Evolutionary conservation across 208 protist species (phyloP), one percentile per base, ranked within the genome.

Genomic region (Leishmania guyanensis): DNA sequence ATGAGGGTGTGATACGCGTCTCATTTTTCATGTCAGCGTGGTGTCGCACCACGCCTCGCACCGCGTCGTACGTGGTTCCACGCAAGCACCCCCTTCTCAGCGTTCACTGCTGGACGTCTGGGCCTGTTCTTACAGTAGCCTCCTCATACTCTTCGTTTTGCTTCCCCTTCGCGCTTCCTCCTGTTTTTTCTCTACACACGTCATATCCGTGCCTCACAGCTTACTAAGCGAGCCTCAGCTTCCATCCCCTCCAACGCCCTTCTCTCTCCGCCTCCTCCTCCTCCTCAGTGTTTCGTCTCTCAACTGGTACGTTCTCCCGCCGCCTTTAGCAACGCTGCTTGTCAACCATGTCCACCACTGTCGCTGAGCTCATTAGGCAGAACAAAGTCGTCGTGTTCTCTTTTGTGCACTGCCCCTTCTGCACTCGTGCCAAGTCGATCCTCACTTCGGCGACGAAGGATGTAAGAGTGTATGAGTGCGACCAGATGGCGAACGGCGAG

Each of bases 361-460:
- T 93, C 71, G 84, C 86, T 43, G 81, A 84, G n/a, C 83, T 91
- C 50, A 83, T 90, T 69, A 43, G 22, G 5, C 56, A 84, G 72
- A 65, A 92, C 86, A 89, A 93, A 69, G 91, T 95, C 36, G 91
- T 95, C 54, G 64, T 95, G 72, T 95, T 95, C 82, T 88, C 85
- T 33, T 93, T 88, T 88, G 81, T 93, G 58, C 79, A 82, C 74
- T 95, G 91, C 82, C 91, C 91, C 5, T 95, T 78, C 83, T 93
- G 90, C 82, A 84, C 88, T 14, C 81, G 84, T 22, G 91, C 90
- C 9, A 92, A 93, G 88, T 84, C 89, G 50, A 89, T 93, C 33
- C 86, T 95, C 33, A 85, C 84, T 64, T 81, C 89, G 3, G 39
- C 90, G 20, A 75, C 64, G 56, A 84, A 80, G 50, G 90, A 93